A percentile compares a stretch with the other conserved stretches of the same genome.
Conservation (phyloP, 2,329 filamentous ascomycete genomes). For the Colletotrichum truncatum region DNA sequence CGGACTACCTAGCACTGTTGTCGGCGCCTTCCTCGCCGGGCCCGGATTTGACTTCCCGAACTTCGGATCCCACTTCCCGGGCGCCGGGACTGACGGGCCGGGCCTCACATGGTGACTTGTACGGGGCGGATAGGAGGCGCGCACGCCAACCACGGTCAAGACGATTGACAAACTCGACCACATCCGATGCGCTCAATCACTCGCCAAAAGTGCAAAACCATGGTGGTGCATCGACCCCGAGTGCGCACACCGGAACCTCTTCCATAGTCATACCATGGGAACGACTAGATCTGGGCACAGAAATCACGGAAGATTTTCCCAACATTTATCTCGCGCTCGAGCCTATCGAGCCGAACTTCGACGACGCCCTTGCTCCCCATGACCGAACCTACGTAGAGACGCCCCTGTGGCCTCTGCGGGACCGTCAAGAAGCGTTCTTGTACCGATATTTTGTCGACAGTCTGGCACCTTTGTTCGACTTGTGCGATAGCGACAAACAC, state of each 20-base stretch:
- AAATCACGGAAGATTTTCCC: neutral
- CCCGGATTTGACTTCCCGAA: neutral
- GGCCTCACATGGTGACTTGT: neutral
- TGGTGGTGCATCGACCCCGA: neutral
- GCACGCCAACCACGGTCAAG: neutral
- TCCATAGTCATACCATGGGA: slow-evolving; percentile 12
- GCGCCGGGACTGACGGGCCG: neutral
- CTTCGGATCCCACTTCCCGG: neutral
- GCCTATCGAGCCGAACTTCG: slow-evolving; percentile 13
- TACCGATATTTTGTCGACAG: slow-evolving; percentile 38
- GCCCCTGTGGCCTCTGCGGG: slow-evolving; percentile 26
- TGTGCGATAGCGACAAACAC: slow-evolving; percentile 39
- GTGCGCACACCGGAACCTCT: neutral
- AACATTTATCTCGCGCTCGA: neutral
- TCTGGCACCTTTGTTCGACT: slow-evolving; percentile 38
- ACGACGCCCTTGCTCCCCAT: neutral
- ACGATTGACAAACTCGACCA: neutral
- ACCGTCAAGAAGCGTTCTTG: slow-evolving; percentile 38
- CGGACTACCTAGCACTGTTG: slow-evolving; percentile 1
- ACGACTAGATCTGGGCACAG: neutral
- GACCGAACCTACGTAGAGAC: slow-evolving; percentile 22
- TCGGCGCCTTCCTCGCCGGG: slow-evolving; percentile 8
- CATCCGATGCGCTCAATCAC: neutral
- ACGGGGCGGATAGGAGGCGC: neutral
- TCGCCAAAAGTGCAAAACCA: neutral